Percentiles rank a stretch among this genome's conserved stretches.
These are phyloP conservation scores for Fusarium devonianum DNA, from an alignment of 2,329 filamentous ascomycete genomes.

Conservation along the genomic window DNA sequence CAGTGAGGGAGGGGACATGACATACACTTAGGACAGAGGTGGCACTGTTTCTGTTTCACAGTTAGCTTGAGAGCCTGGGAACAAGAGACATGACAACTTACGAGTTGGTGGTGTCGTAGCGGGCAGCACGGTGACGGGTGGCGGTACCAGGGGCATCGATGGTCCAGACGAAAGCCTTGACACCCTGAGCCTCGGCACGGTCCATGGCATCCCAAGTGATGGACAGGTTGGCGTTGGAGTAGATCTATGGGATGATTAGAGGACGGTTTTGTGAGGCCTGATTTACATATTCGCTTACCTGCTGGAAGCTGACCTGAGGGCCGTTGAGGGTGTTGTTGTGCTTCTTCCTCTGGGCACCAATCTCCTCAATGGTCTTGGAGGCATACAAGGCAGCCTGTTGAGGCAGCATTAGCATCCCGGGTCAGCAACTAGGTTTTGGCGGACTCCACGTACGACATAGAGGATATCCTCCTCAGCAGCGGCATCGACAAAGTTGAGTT, in stretches of 20 bases:
- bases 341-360: constrained; percentile 40
- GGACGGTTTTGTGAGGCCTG: rapidly evolving
- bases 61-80: constrained; percentile 1
- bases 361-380: constrained; percentile 46
- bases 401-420: neutral
- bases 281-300: constrained; percentile 23
- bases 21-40: constrained; percentile 35
- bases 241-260: constrained; percentile 36
- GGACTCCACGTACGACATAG: constrained; percentile 47
- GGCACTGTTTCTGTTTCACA: constrained; percentile 23
- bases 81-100: constrained; percentile 10
- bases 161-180: constrained; percentile 50
- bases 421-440: neutral
- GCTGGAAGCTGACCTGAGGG: constrained; percentile 46
- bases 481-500: constrained; percentile 57
- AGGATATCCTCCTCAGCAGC: constrained; percentile 55
- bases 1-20: neutral
- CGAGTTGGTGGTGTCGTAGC: constrained; percentile 40
- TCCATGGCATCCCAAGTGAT: constrained; percentile 45
- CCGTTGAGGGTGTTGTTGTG: constrained; percentile 38
- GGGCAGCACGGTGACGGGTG: constrained; percentile 37
- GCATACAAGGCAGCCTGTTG: constrained; percentile 43
- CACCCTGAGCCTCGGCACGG: constrained; percentile 45
- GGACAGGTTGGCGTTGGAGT: constrained; percentile 45
- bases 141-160: constrained; percentile 43